phyloP scores from a whole-genome alignment of 2,329 filamentous ascomycete species.

The Alternaria alternata region DNA sequence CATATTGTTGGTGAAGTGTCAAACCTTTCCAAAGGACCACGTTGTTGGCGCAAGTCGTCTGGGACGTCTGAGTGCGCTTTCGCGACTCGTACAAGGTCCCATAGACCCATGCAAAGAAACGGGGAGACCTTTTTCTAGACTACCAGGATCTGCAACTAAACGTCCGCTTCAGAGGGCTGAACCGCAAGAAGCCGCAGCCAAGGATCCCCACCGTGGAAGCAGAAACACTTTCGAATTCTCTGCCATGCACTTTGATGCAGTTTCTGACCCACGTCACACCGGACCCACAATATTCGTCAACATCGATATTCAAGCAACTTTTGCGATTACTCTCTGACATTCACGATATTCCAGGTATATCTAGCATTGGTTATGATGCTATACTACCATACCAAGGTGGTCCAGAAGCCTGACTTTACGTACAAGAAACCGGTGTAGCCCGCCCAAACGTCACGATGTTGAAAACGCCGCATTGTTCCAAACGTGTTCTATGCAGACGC shows the following conservation, averaged over 20 bases:
- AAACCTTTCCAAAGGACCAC: slow-evolving; percentile 17
- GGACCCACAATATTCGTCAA: slow-evolving; percentile 20
- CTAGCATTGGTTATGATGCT: slow-evolving; percentile 28
- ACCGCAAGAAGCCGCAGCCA: slow-evolving; percentile 37
- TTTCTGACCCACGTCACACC: slow-evolving; percentile 23
- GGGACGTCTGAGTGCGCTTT: slow-evolving; percentile 15
- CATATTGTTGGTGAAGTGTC: slow-evolving; percentile 17
- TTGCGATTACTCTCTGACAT: slow-evolving; percentile 1
- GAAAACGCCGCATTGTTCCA: slow-evolving; percentile 22
- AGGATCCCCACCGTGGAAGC: slow-evolving; percentile 24
- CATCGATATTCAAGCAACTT: background rate
- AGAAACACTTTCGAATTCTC: slow-evolving; percentile 23
- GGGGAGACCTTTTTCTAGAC: slow-evolving; percentile 35
- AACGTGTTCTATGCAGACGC: slow-evolving; percentile 26
- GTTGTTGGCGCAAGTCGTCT: slow-evolving; percentile 22
- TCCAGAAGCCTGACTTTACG: slow-evolving; percentile 32
- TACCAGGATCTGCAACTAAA: slow-evolving; percentile 34
- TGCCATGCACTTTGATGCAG: slow-evolving; percentile 18
- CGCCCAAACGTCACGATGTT: slow-evolving; percentile 39
- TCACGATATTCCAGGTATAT: slow-evolving; percentile 10
- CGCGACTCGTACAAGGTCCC: slow-evolving; percentile 22
- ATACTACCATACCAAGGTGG: slow-evolving; percentile 19
- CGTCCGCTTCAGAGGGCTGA: slow-evolving; percentile 22
- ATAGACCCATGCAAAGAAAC: slow-evolving; percentile 33
- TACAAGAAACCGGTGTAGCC: slow-evolving; percentile 24